phyloP scores from a whole-genome alignment of 306 rosid species.

The Nissolia schottii region DNA sequence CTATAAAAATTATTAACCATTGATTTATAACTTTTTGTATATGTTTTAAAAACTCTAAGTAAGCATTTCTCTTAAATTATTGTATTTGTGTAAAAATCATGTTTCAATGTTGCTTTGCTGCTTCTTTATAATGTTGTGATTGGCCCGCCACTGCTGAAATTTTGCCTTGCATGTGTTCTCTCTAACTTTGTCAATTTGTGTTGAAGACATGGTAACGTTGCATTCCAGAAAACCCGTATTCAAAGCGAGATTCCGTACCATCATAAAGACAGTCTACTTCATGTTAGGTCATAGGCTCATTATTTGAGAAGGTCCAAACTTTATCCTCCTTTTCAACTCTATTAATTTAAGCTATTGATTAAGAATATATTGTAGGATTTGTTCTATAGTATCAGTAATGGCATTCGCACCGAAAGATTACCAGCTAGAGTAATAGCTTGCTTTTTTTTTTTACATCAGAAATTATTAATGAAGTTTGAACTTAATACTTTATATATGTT shows the following conservation, averaged over 20 bases:
- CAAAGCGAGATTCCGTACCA: slow-evolving; percentile 27
- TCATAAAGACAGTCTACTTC: slow-evolving; percentile 9
- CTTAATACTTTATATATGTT: no score
- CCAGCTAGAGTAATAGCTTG: not conserved
- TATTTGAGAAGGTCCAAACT: slow-evolving; percentile 13
- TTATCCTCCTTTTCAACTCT: not conserved
- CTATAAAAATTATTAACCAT: no score
- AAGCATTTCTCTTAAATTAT: no score
- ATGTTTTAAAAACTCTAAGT: no score
- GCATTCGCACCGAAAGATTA: not conserved
- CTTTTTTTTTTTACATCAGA: no score
- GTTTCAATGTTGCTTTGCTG: no score
- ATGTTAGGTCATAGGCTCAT: not conserved
- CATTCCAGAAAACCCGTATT: slow-evolving; percentile 30
- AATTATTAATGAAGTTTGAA: no score
- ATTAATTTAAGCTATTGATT: not conserved
- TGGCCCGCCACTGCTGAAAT: no score
- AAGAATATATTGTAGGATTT: not conserved
- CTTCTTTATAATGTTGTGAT: no score
- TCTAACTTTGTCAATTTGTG: not conserved
- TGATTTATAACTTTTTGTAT: no score
- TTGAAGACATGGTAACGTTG: not conserved
- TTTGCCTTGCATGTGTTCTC: not conserved
- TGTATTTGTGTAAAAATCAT: no score
- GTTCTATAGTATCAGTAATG: not conserved